phyloP scores from a whole-genome alignment of 345 rosid species.

The Syzygium oleosum region DNA sequence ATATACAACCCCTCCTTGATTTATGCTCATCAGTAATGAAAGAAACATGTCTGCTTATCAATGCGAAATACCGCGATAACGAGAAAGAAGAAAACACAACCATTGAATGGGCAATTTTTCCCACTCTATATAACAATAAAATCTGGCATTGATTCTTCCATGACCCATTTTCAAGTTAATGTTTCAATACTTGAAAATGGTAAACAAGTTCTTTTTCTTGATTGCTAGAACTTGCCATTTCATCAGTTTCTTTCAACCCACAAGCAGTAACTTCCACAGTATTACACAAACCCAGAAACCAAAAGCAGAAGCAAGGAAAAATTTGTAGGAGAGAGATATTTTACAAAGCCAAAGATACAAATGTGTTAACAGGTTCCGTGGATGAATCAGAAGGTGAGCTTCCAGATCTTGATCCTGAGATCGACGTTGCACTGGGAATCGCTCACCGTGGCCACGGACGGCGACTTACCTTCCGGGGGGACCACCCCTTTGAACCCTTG shows the following conservation, averaged over 20 bases:
- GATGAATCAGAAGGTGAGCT: constrained; percentile 44
- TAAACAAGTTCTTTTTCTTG: background rate
- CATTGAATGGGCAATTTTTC: background rate
- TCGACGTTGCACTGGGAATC: constrained; percentile 69
- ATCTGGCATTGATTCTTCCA: background rate
- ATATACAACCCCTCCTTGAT: background rate
- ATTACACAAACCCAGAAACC: background rate
- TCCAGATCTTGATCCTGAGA: constrained; percentile 90
- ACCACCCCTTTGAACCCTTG: constrained; percentile 49
- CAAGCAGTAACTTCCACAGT: background rate
- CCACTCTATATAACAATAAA: background rate
- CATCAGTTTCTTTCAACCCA: background rate
- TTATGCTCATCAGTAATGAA: background rate
- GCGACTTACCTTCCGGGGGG: constrained; percentile 68
- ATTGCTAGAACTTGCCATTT: background rate
- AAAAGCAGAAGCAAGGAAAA: background rate
- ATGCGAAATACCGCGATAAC: background rate
- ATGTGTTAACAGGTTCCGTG: background rate
- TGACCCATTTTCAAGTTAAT: background rate
- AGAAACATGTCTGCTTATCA: background rate
- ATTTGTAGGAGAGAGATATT: background rate
- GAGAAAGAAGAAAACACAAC: background rate
- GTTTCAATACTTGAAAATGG: too few relatives aligned
- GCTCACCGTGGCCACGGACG: constrained; percentile 39
- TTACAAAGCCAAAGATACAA: background rate